These are phyloP conservation scores for Camellia sinensis DNA, from an alignment of 148 eudicot species.

Conservation along the genomic window DNA sequence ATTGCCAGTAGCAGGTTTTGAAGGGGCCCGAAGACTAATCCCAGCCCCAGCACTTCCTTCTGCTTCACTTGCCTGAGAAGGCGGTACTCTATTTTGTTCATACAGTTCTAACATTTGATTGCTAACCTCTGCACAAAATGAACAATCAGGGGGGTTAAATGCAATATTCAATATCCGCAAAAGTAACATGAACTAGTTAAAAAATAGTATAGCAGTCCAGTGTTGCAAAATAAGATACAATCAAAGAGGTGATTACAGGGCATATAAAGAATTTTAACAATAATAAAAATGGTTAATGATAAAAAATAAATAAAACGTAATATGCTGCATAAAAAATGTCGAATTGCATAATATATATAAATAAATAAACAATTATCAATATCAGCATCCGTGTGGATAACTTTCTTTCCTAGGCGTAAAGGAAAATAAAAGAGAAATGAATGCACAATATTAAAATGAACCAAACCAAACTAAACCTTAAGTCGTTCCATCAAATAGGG, in stretches of 20 bases:
- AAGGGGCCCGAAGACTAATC: slow-evolving; percentile 30
- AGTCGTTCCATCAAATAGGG: too few relatives aligned
- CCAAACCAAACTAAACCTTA: too few relatives aligned
- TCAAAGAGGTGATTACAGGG: neutral
- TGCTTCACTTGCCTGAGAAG: slow-evolving; percentile 72
- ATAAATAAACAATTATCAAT: neutral
- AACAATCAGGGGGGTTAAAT: slow-evolving; percentile 10
- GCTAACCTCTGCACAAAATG: slow-evolving; percentile 75
- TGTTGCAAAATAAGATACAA: neutral
- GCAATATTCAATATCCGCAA: neutral
- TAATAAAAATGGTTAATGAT: neutral
- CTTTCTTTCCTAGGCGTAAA: neutral
- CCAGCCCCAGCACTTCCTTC: slow-evolving; percentile 65
- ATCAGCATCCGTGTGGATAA: neutral
- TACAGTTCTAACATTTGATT: slow-evolving; percentile 96
- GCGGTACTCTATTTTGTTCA: slow-evolving; percentile 77
- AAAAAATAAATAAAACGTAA: neutral
- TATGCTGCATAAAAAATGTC: neutral
- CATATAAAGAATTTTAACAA: neutral
- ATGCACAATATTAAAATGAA: neutral
- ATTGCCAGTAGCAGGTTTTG: slow-evolving; percentile 38
- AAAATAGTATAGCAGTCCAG: neutral
- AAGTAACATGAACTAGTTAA: neutral
- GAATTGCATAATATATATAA: neutral
- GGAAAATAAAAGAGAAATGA: neutral